phyloP scores from a whole-genome alignment of 352 stramenopile species.

The Plasmopara muralis region DNA sequence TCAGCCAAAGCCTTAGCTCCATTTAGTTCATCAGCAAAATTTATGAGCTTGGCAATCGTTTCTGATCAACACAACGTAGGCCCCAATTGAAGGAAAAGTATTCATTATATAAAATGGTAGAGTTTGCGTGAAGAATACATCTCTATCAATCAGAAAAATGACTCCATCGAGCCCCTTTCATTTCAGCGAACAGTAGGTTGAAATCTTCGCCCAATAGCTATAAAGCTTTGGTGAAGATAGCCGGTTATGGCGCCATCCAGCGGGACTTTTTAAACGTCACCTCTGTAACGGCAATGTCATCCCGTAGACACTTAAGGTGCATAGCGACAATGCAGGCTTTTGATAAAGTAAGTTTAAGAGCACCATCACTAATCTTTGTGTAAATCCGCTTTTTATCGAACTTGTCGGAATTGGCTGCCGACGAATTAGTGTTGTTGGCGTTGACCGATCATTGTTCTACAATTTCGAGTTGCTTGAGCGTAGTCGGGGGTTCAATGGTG shows the following conservation, averaged over 20 bases:
- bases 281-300: background rate
- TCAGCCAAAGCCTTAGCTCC: background rate
- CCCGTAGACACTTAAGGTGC: background rate
- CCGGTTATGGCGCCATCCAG: background rate
- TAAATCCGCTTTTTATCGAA: background rate
- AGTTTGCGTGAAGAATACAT: background rate
- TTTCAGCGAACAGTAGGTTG: background rate
- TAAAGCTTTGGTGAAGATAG: background rate
- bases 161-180: background rate
- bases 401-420: background rate
- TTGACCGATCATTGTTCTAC: background rate
- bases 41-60: background rate
- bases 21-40: slow-evolving; percentile 1
- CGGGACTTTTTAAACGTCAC: background rate
- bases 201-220: background rate
- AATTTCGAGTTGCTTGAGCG: background rate
- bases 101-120: background rate
- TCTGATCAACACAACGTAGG: background rate
- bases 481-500: background rate
- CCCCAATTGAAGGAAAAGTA: background rate
- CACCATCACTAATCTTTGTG: background rate
- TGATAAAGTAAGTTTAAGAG: background rate
- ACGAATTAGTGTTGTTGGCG: background rate
- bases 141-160: background rate
- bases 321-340: background rate